Evolutionary conservation across 2,329 filamentous ascomycete species (phyloP), one percentile per base, ranked within the genome.

Genomic region (Corynespora cassiicola): DNA sequence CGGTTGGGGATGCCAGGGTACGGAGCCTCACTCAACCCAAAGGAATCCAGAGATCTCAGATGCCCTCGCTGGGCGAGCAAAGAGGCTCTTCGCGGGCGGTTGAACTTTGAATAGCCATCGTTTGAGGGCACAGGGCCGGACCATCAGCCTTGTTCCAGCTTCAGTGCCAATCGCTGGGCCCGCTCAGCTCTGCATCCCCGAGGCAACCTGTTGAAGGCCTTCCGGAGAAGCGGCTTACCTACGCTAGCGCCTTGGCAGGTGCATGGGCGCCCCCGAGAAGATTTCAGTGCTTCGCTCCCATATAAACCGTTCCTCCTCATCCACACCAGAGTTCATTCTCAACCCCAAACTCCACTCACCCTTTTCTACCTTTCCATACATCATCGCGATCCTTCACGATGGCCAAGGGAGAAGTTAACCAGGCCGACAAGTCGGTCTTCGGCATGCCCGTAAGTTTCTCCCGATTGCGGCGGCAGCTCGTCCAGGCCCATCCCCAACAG

Each of bases 391-490:
- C 50, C 49, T 47, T 53, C 61, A 58, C 42, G 52, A 66, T 67
- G 61, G 45, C 58, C 48, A 65, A 72, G 46, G 72, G 71, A 61
- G 74, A 75, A 14, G 73, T 74, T 58, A 63, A 59, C 54, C 76
- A 80, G 66, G 56, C 51, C 47, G 74, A 79, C 17, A 80, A 80
- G 75, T 71, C 73, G 65, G 66, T 79, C 58, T 65, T 81, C 66
- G 80, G 78, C 52, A 73, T 74, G 70, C 70, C 69, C 45, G 70
- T 73, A 66, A 55, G 64, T 56, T 25, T 15, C 19, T 31, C 47
- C 39, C 23, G 21, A 26, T 23, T 39, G 21, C 43, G 30, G 30
- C 36, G 25, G 48, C 48, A 36, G 52, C 24, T 42, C 50, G 47
- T 39, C 50, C 53, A 46, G 39, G 45, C 48, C 27, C 43, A 47